Percentiles rank a stretch among this genome's conserved stretches.
Conservation (phyloP, 2,329 filamentous ascomycete genomes). For the Xylaria arbuscula region DNA sequence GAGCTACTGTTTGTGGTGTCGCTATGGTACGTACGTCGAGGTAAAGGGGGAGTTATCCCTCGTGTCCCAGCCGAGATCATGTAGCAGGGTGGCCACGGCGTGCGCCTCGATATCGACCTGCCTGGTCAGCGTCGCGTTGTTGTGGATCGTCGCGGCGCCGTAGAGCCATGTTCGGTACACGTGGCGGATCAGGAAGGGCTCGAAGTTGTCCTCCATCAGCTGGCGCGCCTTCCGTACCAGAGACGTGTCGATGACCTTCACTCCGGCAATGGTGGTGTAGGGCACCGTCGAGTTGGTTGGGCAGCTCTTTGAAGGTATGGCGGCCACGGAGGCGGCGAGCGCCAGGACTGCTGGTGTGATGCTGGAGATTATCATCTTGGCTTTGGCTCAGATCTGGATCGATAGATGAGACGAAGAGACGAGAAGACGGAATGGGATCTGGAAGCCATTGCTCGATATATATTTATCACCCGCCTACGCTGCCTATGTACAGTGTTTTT, state of each 20-base stretch:
- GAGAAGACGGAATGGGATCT: background rate
- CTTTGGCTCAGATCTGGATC: slow-evolving; percentile 15
- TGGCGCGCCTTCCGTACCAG: slow-evolving; percentile 40
- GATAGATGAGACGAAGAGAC: slow-evolving; percentile 11
- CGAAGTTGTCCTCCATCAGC: slow-evolving; percentile 39
- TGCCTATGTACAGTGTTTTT: background rate
- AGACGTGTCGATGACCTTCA: slow-evolving; percentile 44
- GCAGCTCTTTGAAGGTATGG: slow-evolving; percentile 27
- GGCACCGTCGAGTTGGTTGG: slow-evolving; percentile 31
- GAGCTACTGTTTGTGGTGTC: background rate
- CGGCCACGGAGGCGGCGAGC: slow-evolving; percentile 28
- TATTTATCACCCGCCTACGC: slow-evolving; percentile 10
- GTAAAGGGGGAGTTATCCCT: slow-evolving; percentile 39
- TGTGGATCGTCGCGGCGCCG: slow-evolving; percentile 39
- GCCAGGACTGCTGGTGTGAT: slow-evolving; percentile 30
- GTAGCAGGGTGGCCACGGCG: slow-evolving; percentile 41
- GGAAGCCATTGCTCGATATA: slow-evolving; percentile 23
- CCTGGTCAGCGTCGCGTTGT: slow-evolving; percentile 42
- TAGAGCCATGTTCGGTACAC: slow-evolving; percentile 44
- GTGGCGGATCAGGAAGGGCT: slow-evolving; percentile 38
- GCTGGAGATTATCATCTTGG: slow-evolving; percentile 37
- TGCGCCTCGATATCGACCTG: slow-evolving; percentile 43
- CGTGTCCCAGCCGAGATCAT: slow-evolving; percentile 46
- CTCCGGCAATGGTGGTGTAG: slow-evolving; percentile 41
- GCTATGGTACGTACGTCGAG: slow-evolving; percentile 23